Conservation (phyloP, 169 alveolate species). For the Eimeria tenella region DNA sequence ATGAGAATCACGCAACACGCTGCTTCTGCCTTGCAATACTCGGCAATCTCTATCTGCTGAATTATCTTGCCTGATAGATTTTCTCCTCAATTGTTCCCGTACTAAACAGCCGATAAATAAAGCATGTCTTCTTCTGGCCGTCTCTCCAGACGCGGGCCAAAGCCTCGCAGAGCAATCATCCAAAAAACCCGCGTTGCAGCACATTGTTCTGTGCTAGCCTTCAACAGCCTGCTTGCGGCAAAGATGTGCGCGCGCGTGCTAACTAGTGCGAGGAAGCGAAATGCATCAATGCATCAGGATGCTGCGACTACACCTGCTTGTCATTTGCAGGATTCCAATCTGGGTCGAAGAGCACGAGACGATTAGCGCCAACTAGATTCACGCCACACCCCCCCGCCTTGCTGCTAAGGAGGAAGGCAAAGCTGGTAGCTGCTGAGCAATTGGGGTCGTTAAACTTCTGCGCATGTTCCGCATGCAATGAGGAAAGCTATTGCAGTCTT, state of each 20-base stretch:
- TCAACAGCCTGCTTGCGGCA: no score
- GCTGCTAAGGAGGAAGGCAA: conserved; percentile 95
- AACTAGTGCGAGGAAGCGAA: not conserved
- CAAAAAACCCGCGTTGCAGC: not conserved
- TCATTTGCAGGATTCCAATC: conserved; percentile 99
- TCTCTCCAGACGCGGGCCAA: conserved; percentile 98
- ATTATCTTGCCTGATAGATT: conserved; percentile 89
- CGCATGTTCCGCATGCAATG: not conserved
- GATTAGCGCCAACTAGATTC: conserved; percentile 97
- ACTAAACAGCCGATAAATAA: conserved; percentile 96
- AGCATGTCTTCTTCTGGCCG: conserved; percentile 97
- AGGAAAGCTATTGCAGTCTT: not conserved
- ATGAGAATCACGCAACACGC: not conserved
- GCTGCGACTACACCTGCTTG: conserved; percentile 89
- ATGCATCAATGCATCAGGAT: not conserved
- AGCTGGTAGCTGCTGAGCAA: conserved; percentile 84
- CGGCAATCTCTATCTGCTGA: not conserved
- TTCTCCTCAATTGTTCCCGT: conserved; percentile 99
- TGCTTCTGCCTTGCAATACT: conserved; percentile 51
- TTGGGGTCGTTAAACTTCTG: conserved; percentile 91
- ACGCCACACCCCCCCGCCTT: conserved; percentile 99
- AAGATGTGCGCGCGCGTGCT: no score
- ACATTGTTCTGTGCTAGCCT: no score
- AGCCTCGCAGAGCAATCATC: conserved; percentile 84
- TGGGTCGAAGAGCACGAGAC: conserved; percentile 98